These are phyloP conservation scores for Stephanodiscus minutulus DNA, from an alignment of 108 stramenopile species.

Conservation along the genomic window DNA sequence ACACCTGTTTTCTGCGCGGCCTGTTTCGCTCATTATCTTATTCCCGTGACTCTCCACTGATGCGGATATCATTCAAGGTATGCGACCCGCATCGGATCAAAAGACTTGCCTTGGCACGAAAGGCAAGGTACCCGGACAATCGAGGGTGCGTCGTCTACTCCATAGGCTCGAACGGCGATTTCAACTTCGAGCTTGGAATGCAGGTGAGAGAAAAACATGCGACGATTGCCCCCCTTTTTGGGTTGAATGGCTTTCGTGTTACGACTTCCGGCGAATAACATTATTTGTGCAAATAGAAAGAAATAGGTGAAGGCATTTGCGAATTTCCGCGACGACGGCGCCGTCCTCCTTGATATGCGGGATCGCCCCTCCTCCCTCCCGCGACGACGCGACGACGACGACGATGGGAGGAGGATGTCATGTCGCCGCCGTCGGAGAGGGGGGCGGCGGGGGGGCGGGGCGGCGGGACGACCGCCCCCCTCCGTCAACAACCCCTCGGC, in stretches of 20 bases:
- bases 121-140: too few species aligned
- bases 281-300: neutral
- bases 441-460: too few species aligned
- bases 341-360: constrained; percentile 62
- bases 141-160: constrained; percentile 13
- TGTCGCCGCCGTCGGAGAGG: too few species aligned
- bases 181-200: constrained; percentile 46
- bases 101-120: neutral
- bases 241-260: too few species aligned
- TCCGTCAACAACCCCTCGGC: constrained; percentile 29
- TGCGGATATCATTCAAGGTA: neutral
- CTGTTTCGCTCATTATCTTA: neutral
- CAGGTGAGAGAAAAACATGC: neutral
- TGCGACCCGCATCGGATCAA: neutral
- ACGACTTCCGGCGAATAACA: too few species aligned
- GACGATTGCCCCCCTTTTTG: too few species aligned
- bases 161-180: constrained; percentile 49
- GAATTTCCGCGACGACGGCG: too few species aligned
- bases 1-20: neutral
- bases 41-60: neutral
- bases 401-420: too few species aligned
- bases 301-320: constrained; percentile 44
- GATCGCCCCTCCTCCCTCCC: too few species aligned
- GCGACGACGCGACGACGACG: too few species aligned
- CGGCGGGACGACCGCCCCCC: too few species aligned